Base-by-base conservation (phyloP, 345 rosid species). In the Aegle marmelos region DNA sequence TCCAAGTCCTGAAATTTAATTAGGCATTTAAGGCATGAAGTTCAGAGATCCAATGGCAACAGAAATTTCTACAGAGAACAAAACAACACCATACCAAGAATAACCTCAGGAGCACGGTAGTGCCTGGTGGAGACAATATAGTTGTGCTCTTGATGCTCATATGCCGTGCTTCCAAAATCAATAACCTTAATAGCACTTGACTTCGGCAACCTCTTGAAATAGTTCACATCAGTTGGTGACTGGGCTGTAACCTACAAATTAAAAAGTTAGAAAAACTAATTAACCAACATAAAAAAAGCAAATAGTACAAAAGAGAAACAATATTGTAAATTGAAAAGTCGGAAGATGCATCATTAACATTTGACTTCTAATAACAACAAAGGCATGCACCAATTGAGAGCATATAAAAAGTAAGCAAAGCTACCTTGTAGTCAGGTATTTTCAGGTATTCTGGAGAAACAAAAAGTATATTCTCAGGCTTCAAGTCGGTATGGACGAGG, bases 41-140 rank as follows among this genome's bases (percentile, higher is more conserved):
- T 66, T 63, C 58, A 53, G 31, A 24, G 64, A 81, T 41, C 28
- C n/a, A 28, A 70, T 45, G 9, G 77, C 17, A 62, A 37, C 27
- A 17, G 13, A 63, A 56, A 33, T 21, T 21, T n/a, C 53, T n/a
- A 70, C 34, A 41, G 33, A 54, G 27, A 63, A 71, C 28, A 63
- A 67, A 30, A 34, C 66, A 27, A 36, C 57, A 31, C 34, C 86
- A 63, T 82, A 91, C 93, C 93, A 63, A 91, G 90, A 74, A 89
- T 89, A 86, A 91, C 91, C 80, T 91, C 93, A 4, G 95, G 95
- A n/a, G 93, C 91, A 39, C 93, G 90, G 71, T 91, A 91, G 78
- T 91, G 95, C 83, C 93, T 79, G 6, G 93, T 91, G n/a, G 93
- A 91, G 64, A 89, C 93, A 78, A 91, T 86, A 50, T 88, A 88